Evolutionary conservation across 78 protist species (phyloP).

Genomic region (Thecamonas trahens): DNA sequence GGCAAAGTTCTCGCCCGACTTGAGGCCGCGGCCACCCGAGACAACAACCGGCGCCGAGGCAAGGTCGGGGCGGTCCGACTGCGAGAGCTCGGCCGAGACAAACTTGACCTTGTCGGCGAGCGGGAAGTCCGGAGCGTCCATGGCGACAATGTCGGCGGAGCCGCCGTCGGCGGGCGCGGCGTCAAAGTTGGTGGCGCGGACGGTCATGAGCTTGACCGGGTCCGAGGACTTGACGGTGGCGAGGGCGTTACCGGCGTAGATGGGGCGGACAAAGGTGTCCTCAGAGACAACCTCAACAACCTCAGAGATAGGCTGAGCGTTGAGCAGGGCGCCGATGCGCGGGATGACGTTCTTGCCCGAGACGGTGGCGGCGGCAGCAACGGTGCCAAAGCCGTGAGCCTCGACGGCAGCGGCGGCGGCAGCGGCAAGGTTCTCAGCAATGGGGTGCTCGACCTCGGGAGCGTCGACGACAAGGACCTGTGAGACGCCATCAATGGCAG

Average conservation of each 20-base stretch:
- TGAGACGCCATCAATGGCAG: conserved; percentile 66
- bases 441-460: conserved; percentile 22
- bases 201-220: conserved; percentile 71
- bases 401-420: conserved; percentile 27
- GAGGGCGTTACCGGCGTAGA: conserved; percentile 95
- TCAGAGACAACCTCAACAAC: conserved; percentile 50
- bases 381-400: conserved; percentile 54
- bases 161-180: conserved; percentile 71
- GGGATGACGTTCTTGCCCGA: conserved; percentile 81
- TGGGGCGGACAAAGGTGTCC: conserved; percentile 86
- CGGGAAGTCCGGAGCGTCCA: conserved; percentile 10
- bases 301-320: conserved; percentile 70
- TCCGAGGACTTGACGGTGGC: conserved; percentile 80
- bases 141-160: conserved; percentile 30
- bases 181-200: conserved; percentile 89
- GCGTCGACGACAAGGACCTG: conserved; percentile 42
- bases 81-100: conserved; percentile 32
- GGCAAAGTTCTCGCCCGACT: conserved; percentile 86
- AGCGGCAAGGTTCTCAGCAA: conserved; percentile 75
- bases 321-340: conserved; percentile 81
- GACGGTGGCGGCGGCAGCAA: conserved; percentile 66
- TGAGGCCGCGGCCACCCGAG: conserved; percentile 94
- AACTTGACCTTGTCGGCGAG: background rate
- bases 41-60: conserved; percentile 72
- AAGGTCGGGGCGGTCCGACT: conserved; percentile 90